Conservation (phyloP, 176 grass and related monocot species). For the Puya raimondii region DNA sequence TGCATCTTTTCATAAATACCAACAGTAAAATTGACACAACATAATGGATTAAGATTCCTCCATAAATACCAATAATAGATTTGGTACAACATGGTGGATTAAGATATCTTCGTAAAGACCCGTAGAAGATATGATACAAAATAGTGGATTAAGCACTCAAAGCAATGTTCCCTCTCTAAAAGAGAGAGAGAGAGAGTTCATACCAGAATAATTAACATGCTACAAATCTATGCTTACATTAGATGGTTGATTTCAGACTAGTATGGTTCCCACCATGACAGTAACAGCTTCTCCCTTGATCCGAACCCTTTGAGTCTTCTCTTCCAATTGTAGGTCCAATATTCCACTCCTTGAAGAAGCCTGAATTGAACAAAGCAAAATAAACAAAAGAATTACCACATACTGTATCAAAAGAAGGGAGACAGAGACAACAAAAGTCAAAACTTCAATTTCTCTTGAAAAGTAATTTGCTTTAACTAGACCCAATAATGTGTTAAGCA, state of each 20-base stretch:
- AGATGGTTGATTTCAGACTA: conserved; percentile 21
- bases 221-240: background rate
- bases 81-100: too few species aligned
- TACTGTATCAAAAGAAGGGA: background rate
- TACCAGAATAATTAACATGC: too few species aligned
- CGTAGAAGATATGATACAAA: too few species aligned
- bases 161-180: too few species aligned
- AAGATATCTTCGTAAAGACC: too few species aligned
- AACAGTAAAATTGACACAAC: too few species aligned
- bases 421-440: background rate
- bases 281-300: conserved; percentile 65
- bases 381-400: background rate
- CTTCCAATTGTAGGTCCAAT: conserved; percentile 48
- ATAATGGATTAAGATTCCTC: too few species aligned
- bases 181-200: too few species aligned
- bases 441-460: background rate
- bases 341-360: conserved; percentile 54
- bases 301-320: conserved; percentile 30
- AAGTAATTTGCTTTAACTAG: background rate
- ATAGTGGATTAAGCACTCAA: too few species aligned
- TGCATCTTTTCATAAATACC: too few species aligned
- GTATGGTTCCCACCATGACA: conserved; percentile 43
- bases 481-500: background rate
- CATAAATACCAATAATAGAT: too few species aligned
- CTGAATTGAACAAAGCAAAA: conserved; percentile 17